Evolutionary conservation across 2,329 filamentous ascomycete genomes (phyloP).

Genomic region (Simplicillium sp.): DNA sequence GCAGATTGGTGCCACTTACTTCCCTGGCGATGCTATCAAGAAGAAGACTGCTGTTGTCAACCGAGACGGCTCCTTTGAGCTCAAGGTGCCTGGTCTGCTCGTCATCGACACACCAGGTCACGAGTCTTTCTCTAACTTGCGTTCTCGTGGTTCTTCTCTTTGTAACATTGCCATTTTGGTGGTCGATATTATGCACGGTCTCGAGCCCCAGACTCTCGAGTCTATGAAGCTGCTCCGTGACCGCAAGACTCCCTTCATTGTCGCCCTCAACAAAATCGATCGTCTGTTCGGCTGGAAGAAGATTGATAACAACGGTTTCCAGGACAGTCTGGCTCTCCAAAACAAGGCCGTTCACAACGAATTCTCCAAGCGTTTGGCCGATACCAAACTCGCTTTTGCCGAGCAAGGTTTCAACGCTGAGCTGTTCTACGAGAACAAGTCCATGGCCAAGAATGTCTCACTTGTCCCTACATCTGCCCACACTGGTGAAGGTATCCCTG

Average conservation of each 20-base stretch:
- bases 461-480: slow-evolving; percentile 94
- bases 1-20: slow-evolving; percentile 98
- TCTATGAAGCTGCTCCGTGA: slow-evolving; percentile 93
- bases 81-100: slow-evolving; percentile 93
- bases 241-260: slow-evolving; percentile 94
- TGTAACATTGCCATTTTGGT: slow-evolving; percentile 99
- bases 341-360: slow-evolving; percentile 90
- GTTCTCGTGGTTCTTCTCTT: slow-evolving; percentile 92
- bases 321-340: slow-evolving; percentile 81
- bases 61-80: slow-evolving; percentile 78
- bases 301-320: slow-evolving; percentile 97
- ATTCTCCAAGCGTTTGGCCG: slow-evolving; percentile 80
- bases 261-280: slow-evolving; percentile 99
- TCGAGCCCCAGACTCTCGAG: slow-evolving; percentile 93
- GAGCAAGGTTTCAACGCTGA: slow-evolving; percentile 98
- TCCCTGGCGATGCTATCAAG: slow-evolving; percentile 85
- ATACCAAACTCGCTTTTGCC: slow-evolving; percentile 87
- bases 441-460: slow-evolving; percentile 90
- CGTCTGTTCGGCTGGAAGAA: slow-evolving; percentile 98
- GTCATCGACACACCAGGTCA: slow-evolving; percentile 98
- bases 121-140: slow-evolving; percentile 98
- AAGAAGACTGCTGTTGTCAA: slow-evolving; percentile 94
- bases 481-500: slow-evolving; percentile 97
- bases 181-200: slow-evolving; percentile 99
- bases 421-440: slow-evolving; percentile 96